Conservation (phyloP, 169 alveolate genomes). For the Eimeria sp. region DNA sequence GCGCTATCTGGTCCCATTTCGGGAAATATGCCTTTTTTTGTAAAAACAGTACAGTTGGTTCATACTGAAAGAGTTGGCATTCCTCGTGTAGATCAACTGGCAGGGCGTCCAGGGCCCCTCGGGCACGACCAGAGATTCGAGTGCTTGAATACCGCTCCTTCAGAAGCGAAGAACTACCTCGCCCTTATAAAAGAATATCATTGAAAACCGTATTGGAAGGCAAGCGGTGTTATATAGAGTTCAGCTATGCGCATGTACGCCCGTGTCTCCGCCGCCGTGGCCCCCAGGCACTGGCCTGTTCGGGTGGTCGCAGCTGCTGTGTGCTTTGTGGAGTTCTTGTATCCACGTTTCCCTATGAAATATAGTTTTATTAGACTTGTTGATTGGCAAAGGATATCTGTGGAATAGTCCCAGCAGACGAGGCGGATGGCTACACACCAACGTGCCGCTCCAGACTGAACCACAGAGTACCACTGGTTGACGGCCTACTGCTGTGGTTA, state of each 20-base stretch:
- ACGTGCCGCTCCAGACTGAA: not conserved
- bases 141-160: not conserved
- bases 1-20: conserved; percentile 43
- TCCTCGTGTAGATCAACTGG: not conserved
- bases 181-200: not conserved
- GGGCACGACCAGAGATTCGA: conserved; percentile 8
- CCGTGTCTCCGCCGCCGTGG: conserved; percentile 23
- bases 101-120: conserved; percentile 21
- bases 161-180: not conserved
- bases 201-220: not conserved
- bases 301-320: not conserved
- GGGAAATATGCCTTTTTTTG: not conserved
- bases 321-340: not conserved
- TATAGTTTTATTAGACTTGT: not conserved
- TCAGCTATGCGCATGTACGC: not conserved
- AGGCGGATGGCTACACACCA: not conserved
- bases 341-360: not conserved
- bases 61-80: conserved; percentile 7
- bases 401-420: not conserved
- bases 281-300: conserved; percentile 42
- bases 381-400: not conserved
- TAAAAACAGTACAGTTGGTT: not conserved
- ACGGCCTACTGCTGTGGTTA: conserved; percentile 16
- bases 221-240: not conserved
- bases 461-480: conserved; percentile 38